Percentiles rank a stretch among this genome's conserved stretches.
Conservation (phyloP, 2,329 filamentous ascomycete genomes). For the Diaporthe ilicicola region DNA sequence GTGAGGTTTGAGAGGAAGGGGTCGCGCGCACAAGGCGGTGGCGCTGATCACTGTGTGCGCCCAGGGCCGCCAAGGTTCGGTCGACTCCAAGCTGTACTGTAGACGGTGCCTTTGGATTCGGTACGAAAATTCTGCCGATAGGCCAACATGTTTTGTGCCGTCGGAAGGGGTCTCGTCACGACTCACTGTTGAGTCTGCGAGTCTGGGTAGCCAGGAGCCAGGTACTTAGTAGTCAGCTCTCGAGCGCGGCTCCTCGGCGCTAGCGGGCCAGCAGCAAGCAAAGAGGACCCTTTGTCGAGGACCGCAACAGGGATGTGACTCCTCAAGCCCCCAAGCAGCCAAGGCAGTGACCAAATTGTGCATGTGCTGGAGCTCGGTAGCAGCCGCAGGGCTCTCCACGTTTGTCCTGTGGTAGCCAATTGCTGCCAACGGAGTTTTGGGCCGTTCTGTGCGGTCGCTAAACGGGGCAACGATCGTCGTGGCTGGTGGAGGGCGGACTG, state of each 20-base stretch:
- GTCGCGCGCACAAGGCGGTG: conserved; percentile 20
- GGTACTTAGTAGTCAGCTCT: background rate
- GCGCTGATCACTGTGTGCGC: conserved; percentile 4
- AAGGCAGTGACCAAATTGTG: conserved; percentile 17
- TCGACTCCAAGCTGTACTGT: background rate
- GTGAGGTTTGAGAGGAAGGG: conserved; percentile 8
- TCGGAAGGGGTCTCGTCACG: conserved; percentile 9
- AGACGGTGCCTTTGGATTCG: background rate
- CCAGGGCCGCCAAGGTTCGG: background rate
- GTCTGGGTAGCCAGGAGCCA: background rate
- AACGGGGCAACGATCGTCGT: conserved; percentile 12
- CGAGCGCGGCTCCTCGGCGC: conserved; percentile 16
- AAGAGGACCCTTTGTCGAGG: conserved; percentile 13
- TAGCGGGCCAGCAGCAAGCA: background rate
- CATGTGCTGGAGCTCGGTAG: conserved; percentile 27
- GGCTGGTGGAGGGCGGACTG: background rate
- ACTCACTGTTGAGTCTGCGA: background rate
- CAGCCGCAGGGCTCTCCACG: conserved; percentile 26
- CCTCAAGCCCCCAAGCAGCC: background rate
- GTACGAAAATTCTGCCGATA: conserved; percentile 25
- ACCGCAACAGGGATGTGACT: conserved; percentile 3
- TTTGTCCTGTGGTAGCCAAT: background rate
- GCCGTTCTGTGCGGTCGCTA: conserved; percentile 5
- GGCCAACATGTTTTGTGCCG: conserved; percentile 11
- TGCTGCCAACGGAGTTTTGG: background rate